Conservation (phyloP, 768 basidiomycete species). For the Hericium coralloides region DNA sequence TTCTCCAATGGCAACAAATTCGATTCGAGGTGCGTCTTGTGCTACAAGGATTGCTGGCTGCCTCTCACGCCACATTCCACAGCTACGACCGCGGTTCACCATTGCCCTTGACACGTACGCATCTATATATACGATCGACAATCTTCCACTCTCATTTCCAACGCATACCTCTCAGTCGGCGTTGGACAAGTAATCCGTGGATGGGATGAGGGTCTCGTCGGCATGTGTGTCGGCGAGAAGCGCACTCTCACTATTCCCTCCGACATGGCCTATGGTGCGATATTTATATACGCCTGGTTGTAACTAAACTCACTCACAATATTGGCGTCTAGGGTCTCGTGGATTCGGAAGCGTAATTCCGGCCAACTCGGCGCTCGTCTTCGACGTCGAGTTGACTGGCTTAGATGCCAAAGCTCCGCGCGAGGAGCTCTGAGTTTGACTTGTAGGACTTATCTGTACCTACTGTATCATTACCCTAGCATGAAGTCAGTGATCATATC, state of each 20-base stretch:
- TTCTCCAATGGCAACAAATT: slow-evolving; percentile 74
- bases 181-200: slow-evolving; percentile 75
- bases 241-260: slow-evolving; percentile 84
- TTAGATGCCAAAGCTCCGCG: slow-evolving; percentile 36
- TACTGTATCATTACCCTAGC: neutral
- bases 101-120: slow-evolving; percentile 68
- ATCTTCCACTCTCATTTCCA: neutral
- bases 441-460: neutral
- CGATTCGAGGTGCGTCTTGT: slow-evolving; percentile 60
- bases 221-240: slow-evolving; percentile 86
- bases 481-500: neutral
- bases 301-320: neutral
- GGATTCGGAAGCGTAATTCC: slow-evolving; percentile 78
- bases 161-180: slow-evolving; percentile 42
- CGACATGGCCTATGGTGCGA: slow-evolving; percentile 71
- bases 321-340: slow-evolving; percentile 43
- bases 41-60: slow-evolving; percentile 9
- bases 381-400: slow-evolving; percentile 77
- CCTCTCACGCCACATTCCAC: neutral
- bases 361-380: slow-evolving; percentile 68
- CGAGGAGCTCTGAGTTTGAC: slow-evolving; percentile 41
- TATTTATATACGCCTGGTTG: neutral
- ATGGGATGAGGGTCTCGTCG: slow-evolving; percentile 76
- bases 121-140: neutral
- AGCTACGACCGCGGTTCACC: slow-evolving; percentile 70